Evolutionary conservation across 2,329 filamentous ascomycete genomes (phyloP).

Genomic region (Clarireedia sp.): DNA sequence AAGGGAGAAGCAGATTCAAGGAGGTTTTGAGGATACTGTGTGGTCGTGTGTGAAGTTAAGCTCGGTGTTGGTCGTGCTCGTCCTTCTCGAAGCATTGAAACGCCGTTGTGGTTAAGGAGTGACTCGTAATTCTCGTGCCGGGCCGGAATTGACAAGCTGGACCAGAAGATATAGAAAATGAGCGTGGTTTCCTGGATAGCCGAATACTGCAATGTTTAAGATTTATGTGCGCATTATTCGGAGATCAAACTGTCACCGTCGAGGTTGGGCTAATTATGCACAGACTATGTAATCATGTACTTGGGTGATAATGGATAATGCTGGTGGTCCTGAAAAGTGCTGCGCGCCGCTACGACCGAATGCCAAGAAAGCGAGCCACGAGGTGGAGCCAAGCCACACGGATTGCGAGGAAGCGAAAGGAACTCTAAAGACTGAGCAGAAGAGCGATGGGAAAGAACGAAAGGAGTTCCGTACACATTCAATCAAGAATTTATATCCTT

Average conservation of each 20-base stretch:
- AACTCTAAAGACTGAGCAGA: neutral
- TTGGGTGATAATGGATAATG: too few species aligned
- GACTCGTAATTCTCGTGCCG: neutral
- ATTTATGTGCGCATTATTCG: neutral
- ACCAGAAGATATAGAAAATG: neutral
- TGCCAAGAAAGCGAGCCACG: neutral
- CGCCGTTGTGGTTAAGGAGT: neutral
- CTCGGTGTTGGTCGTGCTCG: slow-evolving; percentile 15
- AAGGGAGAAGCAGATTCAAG: neutral
- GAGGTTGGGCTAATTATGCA: neutral
- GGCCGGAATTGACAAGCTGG: neutral
- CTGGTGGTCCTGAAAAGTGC: too few species aligned
- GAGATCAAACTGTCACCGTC: neutral
- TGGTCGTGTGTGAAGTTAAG: neutral
- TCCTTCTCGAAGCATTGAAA: slow-evolving; percentile 6
- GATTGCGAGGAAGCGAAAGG: neutral
- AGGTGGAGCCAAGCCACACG: neutral
- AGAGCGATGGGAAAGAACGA: neutral
- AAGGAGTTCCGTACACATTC: neutral
- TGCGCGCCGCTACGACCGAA: neutral
- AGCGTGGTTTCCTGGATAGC: neutral
- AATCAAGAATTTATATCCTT: neutral
- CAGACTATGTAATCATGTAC: neutral
- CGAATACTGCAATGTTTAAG: neutral
- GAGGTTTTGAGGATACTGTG: slow-evolving; percentile 20